Evolutionary conservation across 2,329 filamentous ascomycete species (phyloP).

Genomic region (Ambrosiella beaveri): DNA sequence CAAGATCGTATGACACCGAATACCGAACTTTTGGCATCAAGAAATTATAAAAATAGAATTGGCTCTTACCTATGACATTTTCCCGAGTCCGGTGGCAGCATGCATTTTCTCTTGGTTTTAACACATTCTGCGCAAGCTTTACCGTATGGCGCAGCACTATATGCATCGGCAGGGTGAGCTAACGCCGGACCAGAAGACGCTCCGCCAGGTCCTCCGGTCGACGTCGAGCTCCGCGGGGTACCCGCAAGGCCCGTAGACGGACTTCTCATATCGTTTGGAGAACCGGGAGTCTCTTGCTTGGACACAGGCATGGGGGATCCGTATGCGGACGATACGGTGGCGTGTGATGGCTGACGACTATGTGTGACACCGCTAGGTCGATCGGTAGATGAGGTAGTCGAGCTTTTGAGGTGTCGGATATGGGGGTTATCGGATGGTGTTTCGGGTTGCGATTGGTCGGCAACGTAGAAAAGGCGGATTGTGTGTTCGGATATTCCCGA

Average conservation of each 20-base stretch:
- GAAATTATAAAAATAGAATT: background rate
- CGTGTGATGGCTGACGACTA: background rate
- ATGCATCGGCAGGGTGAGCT: background rate
- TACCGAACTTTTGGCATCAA: too few species aligned
- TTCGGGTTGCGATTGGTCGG: background rate
- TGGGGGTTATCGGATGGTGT: background rate
- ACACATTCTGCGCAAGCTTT: slow-evolving; percentile 26
- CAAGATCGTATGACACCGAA: too few species aligned
- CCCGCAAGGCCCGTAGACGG: too few species aligned
- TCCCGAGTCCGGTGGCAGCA: slow-evolving; percentile 18
- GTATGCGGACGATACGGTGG: background rate
- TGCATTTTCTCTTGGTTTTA: slow-evolving; percentile 29
- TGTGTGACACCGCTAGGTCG: background rate
- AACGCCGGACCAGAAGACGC: background rate
- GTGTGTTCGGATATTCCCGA: background rate
- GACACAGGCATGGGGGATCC: background rate
- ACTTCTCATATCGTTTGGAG: too few species aligned
- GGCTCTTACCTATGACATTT: slow-evolving; percentile 21
- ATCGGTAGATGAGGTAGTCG: background rate
- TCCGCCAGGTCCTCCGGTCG: background rate
- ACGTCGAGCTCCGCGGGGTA: too few species aligned
- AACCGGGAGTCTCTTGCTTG: background rate
- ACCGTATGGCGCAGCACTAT: slow-evolving; percentile 22
- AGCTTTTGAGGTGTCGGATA: background rate
- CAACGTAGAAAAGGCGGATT: background rate